Evolutionary conservation across 2,329 filamentous ascomycete genomes (phyloP).

Genomic region (Penicillium brasilianum): DNA sequence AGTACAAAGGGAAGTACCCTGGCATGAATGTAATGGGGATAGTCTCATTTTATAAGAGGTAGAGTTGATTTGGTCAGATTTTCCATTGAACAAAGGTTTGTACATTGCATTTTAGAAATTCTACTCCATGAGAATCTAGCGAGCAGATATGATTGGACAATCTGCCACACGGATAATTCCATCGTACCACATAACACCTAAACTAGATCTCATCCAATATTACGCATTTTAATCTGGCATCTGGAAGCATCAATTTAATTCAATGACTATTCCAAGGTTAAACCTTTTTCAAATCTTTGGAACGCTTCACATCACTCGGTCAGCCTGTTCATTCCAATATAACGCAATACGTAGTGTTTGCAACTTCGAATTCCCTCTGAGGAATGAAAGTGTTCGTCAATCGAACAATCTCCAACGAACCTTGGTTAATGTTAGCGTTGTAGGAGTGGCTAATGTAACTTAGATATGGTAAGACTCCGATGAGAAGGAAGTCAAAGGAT

Average conservation of each 20-base stretch:
- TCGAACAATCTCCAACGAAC: not conserved
- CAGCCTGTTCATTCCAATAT: not conserved
- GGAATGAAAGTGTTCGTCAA: not conserved
- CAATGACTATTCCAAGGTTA: not conserved
- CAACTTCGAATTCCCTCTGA: not conserved
- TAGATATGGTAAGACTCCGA: no score
- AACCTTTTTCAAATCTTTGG: not conserved
- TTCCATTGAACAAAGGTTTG: not conserved
- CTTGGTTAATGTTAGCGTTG: not conserved
- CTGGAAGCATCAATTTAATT: not conserved
- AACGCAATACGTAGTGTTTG: not conserved
- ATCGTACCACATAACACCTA: not conserved
- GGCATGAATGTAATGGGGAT: not conserved
- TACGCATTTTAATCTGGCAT: not conserved
- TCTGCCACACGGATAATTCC: not conserved
- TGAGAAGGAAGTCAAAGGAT: no score
- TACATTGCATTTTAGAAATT: not conserved
- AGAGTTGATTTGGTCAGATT: not conserved
- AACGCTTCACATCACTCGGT: not conserved
- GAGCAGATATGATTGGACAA: not conserved
- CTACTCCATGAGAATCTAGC: not conserved
- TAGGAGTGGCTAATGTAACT: not conserved
- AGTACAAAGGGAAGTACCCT: not conserved
- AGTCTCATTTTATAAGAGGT: not conserved
- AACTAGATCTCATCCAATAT: not conserved